Conservation (phyloP, 2,329 filamentous ascomycete species). For the Pyrenophora tritici-repentis region DNA sequence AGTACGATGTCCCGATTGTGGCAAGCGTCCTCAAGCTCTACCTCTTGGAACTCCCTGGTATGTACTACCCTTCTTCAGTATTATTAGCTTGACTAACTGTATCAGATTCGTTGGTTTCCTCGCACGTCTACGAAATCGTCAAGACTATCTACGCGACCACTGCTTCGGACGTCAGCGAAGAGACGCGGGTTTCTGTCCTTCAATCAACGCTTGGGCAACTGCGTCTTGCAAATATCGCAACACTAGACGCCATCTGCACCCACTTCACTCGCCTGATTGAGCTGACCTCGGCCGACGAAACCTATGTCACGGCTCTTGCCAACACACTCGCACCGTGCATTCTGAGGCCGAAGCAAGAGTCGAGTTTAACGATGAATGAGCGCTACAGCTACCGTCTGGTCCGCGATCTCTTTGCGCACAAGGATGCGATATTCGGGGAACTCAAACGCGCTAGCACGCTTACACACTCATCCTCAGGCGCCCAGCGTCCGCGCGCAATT, state of each 20-base stretch:
- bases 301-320: slow-evolving; percentile 76
- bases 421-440: slow-evolving; percentile 93
- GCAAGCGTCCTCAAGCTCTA: slow-evolving; percentile 93
- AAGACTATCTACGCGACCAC: slow-evolving; percentile 93
- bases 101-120: slow-evolving; percentile 93
- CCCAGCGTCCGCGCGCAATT: slow-evolving; percentile 77
- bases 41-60: slow-evolving; percentile 90
- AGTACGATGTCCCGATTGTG: slow-evolving; percentile 92
- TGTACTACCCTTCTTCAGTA: slow-evolving; percentile 36
- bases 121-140: slow-evolving; percentile 97
- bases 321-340: slow-evolving; percentile 81
- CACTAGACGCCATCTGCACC: slow-evolving; percentile 96
- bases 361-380: slow-evolving; percentile 91
- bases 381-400: slow-evolving; percentile 89
- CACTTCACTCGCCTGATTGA: slow-evolving; percentile 97
- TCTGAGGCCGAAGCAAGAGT: slow-evolving; percentile 83
- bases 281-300: slow-evolving; percentile 91
- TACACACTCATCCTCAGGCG: slow-evolving; percentile 62
- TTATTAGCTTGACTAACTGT: slow-evolving; percentile 23
- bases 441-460: slow-evolving; percentile 85
- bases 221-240: slow-evolving; percentile 95
- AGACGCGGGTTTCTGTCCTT: slow-evolving; percentile 82
- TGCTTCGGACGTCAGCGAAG: slow-evolving; percentile 68
- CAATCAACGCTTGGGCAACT: slow-evolving; percentile 96
- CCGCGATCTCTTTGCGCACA: slow-evolving; percentile 89